Percentiles rank a stretch among this genome's conserved stretches.
Conservation (phyloP, 495 filamentous ascomycete species). For the Penicillium steckii region DNA sequence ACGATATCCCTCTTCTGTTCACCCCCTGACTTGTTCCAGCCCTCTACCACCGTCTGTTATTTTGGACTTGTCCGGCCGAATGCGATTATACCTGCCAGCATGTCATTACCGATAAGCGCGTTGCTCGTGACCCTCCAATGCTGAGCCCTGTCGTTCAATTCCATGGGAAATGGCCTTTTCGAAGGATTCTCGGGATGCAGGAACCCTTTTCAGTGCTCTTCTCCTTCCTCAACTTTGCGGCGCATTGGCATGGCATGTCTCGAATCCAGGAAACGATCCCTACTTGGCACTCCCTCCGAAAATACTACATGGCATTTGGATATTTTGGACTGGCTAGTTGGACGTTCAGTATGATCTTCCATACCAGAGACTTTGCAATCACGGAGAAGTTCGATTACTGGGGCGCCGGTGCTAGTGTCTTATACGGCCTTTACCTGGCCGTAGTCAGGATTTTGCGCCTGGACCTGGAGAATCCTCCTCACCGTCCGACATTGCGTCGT, state of each 20-base stretch:
- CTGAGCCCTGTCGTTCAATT: slow-evolving; percentile 77
- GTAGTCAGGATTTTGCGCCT: slow-evolving; percentile 79
- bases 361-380: slow-evolving; percentile 76
- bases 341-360: slow-evolving; percentile 87
- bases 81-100: slow-evolving; percentile 99
- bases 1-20: background rate
- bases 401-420: slow-evolving; percentile 83
- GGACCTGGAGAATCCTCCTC: slow-evolving; percentile 57
- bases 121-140: slow-evolving; percentile 61
- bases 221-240: slow-evolving; percentile 82
- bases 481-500: slow-evolving; percentile 59
- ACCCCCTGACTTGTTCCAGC: slow-evolving; percentile 28
- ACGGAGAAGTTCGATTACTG: slow-evolving; percentile 98
- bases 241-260: slow-evolving; percentile 77
- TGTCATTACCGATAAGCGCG: slow-evolving; percentile 75
- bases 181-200: slow-evolving; percentile 85
- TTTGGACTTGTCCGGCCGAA: slow-evolving; percentile 76
- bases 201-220: slow-evolving; percentile 93
- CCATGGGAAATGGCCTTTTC: slow-evolving; percentile 99
- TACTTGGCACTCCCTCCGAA: slow-evolving; percentile 66
- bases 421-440: slow-evolving; percentile 87
- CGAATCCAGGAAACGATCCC: slow-evolving; percentile 70
- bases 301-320: slow-evolving; percentile 78
- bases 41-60: slow-evolving; percentile 50
- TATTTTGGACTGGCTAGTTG: slow-evolving; percentile 81